A percentile compares a stretch with the other conserved stretches of the same genome.
These are phyloP conservation scores for Pluteus cervinus DNA, from an alignment of 768 basidiomycete genomes.

Conservation along the genomic window DNA sequence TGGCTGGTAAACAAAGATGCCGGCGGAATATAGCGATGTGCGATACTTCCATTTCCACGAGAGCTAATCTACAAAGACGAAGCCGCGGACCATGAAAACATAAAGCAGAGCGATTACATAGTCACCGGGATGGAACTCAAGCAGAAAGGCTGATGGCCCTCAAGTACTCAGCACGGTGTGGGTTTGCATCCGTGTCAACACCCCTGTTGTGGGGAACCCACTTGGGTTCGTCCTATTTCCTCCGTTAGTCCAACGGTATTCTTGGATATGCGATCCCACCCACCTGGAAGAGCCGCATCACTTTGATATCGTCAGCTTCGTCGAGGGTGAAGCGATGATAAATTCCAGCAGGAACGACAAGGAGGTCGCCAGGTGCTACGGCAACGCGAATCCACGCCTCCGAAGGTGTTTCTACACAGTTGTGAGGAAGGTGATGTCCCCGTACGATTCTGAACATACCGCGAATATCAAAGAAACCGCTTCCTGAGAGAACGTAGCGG, in stretches of 20 bases:
- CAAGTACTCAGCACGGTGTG: conserved; percentile 57
- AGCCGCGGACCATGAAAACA: too few species aligned
- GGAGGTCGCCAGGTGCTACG: conserved; percentile 71
- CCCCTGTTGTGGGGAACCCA: conserved; percentile 78
- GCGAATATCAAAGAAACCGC: conserved; percentile 89
- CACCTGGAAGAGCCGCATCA: conserved; percentile 83
- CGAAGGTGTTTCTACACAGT: conserved; percentile 46
- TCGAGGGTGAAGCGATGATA: conserved; percentile 96
- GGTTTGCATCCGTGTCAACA: conserved; percentile 55
- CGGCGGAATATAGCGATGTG: too few species aligned
- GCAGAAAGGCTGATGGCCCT: conserved; percentile 38
- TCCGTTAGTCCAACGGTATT: not conserved
- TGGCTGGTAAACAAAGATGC: too few species aligned
- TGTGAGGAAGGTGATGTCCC: not conserved
- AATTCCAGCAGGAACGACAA: conserved; percentile 85
- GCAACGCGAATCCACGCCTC: conserved; percentile 81
- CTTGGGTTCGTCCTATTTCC: conserved; percentile 82
- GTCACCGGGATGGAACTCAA: conserved; percentile 11
- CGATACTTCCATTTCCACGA: too few species aligned
- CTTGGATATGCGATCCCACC: conserved; percentile 6
- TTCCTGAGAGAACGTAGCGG: conserved; percentile 80
- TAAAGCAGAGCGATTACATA: too few species aligned
- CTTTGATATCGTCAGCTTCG: conserved; percentile 62
- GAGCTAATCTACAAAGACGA: too few species aligned
- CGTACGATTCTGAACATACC: conserved; percentile 36